These are phyloP conservation scores for Oidium heveae DNA, from an alignment of 2,329 filamentous ascomycete species.

Conservation along the genomic window DNA sequence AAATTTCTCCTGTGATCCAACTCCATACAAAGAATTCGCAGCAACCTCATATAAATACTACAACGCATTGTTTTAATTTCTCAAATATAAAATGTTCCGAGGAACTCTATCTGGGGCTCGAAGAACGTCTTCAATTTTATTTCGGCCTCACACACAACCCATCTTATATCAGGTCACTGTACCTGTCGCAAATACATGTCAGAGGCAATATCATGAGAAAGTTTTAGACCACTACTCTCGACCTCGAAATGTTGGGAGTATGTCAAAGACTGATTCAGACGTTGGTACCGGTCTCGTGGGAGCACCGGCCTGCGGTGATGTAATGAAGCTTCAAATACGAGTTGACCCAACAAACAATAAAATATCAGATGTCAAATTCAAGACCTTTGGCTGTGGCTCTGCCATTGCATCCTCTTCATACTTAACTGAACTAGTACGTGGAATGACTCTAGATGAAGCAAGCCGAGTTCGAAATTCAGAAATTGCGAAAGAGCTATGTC, in stretches of 20 bases:
- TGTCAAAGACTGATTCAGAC: conserved; percentile 54
- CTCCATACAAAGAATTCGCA: too few species aligned
- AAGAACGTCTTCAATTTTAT: conserved; percentile 7
- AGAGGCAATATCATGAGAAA: conserved; percentile 15
- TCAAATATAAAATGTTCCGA: neutral
- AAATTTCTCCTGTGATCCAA: too few species aligned
- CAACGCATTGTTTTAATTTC: too few species aligned
- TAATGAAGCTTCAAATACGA: conserved; percentile 84
- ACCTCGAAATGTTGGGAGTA: conserved; percentile 54
- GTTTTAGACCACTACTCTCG: conserved; percentile 62
- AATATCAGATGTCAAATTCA: conserved; percentile 90
- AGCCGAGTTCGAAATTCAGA: conserved; percentile 86
- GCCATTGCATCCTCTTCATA: conserved; percentile 92
- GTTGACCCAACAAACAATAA: conserved; percentile 72
- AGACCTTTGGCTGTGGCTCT: conserved; percentile 86
- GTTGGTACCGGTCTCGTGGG: conserved; percentile 82
- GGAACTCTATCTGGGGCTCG: neutral
- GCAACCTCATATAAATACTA: too few species aligned
- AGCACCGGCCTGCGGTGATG: conserved; percentile 75
- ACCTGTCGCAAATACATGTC: conserved; percentile 8
- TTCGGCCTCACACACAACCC: conserved; percentile 8
- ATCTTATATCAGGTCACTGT: conserved; percentile 7
- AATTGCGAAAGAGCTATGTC: conserved; percentile 85
- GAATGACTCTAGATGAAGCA: conserved; percentile 91
- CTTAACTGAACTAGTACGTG: conserved; percentile 76